Conservation (phyloP, 768 basidiomycete species). For the Lactarius pseudohatsudake region DNA sequence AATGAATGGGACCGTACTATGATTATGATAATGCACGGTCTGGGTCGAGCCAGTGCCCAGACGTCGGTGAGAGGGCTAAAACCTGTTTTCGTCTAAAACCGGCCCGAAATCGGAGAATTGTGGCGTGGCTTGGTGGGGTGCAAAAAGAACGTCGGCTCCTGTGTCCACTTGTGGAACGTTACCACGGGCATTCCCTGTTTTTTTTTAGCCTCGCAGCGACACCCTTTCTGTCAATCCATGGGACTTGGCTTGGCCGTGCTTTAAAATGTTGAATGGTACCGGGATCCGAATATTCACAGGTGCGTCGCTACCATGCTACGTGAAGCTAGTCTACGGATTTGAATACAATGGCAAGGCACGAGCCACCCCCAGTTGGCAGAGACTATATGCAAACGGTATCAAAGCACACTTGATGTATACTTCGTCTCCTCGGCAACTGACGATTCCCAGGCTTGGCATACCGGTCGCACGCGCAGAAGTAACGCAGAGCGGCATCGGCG, state of each 20-base stretch:
- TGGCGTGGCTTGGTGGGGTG: constrained; percentile 1
- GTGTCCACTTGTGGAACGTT: background rate
- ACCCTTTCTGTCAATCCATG: constrained; percentile 31
- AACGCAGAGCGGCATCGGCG: constrained; percentile 85
- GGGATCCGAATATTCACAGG: constrained; percentile 62
- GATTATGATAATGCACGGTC: background rate
- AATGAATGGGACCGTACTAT: background rate
- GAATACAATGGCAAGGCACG: constrained; percentile 59
- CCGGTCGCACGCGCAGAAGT: constrained; percentile 86
- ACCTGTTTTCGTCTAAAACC: background rate
- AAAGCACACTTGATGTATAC: constrained; percentile 28
- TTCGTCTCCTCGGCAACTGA: constrained; percentile 3
- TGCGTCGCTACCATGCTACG: constrained; percentile 33
- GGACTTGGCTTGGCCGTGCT: constrained; percentile 26
- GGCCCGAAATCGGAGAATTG: constrained; percentile 17
- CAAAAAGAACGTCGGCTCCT: background rate
- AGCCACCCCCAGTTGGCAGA: constrained; percentile 95
- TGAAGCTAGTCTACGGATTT: background rate
- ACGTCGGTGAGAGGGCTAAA: background rate
- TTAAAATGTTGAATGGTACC: constrained; percentile 52
- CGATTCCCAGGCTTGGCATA: constrained; percentile 72
- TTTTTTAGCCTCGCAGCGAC: background rate
- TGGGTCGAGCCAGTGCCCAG: background rate
- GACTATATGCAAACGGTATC: constrained; percentile 86
- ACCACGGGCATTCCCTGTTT: too few relatives aligned